Evolutionary conservation across 371 early-diverging fungal genomes (phyloP), one percentile per base, ranked within the genome.

Genomic region (Apophysomyces variabilis): DNA sequence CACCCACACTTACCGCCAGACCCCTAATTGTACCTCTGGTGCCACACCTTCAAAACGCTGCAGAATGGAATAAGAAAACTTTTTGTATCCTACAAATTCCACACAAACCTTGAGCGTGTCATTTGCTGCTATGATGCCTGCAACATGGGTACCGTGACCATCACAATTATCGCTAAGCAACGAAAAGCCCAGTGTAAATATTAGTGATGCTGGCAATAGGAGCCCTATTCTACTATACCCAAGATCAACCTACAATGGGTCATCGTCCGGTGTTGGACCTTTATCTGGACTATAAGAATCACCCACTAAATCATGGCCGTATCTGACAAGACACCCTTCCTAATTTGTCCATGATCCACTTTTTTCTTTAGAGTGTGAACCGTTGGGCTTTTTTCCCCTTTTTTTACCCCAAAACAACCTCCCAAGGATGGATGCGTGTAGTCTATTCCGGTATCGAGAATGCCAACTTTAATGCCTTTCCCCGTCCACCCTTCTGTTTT

Each of bases 391-490:
- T 47, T 35, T 32, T 64, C 4, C 14, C 3, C 13, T 11, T 11
- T 60, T 37, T 16, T 47, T 69, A 70, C 70, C 8, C 90, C 90
- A 71, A 88, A 88, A 62, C 92, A 84, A 3, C 89, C 90, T 18
- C 90, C 90, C 58, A 92, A 74, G 7, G 90, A 89, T 45, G 90
- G 89, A 69, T 90, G 90, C 13, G 78, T 82, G 70, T 88, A 92
- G 71, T 90, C 88, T 21, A 90, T 78, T 16, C 80, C 79, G 43
- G 80, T 62, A 50, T 67, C 67, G 12, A 67, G 50, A 21, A 70
- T 62, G 5, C 59, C 70, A 12, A 70, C 38, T 16, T 66, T 65
- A 39, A 70, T 58, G 4, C 70, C 70, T 41, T 62, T 39, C 6
- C 70, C 70, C 0, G 62, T 41, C 18, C 36, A 66, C 8, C 63